These are phyloP conservation scores for Ceratocystis variospora DNA, from an alignment of 2,329 filamentous ascomycete genomes.

Conservation along the genomic window DNA sequence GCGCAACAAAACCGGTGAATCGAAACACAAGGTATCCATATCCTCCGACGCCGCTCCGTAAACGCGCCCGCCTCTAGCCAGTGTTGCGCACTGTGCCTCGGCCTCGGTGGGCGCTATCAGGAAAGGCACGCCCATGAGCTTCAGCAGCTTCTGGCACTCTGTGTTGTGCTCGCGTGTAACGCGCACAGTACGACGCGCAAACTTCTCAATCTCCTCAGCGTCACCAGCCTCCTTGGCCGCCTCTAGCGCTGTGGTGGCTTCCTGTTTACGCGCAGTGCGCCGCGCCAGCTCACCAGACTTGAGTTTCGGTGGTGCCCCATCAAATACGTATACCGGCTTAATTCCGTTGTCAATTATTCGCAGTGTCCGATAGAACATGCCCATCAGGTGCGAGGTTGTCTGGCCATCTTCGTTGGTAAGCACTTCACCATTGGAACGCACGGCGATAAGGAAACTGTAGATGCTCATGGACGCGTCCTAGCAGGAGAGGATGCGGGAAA, in stretches of 20 bases:
- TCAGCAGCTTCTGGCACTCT: constrained; percentile 80
- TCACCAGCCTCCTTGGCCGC: constrained; percentile 97
- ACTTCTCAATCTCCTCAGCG: constrained; percentile 94
- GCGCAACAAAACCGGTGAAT: constrained; percentile 76
- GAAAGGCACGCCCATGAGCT: constrained; percentile 91
- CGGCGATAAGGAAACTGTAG: constrained; percentile 96
- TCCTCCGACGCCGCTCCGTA: constrained; percentile 95
- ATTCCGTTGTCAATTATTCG: constrained; percentile 98
- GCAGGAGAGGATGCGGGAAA: neutral
- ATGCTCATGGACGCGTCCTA: constrained; percentile 87
- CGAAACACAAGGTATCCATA: constrained; percentile 97
- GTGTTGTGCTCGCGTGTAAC: constrained; percentile 95
- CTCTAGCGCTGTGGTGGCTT: constrained; percentile 78
- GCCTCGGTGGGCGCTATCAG: constrained; percentile 94
- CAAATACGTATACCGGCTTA: constrained; percentile 96
- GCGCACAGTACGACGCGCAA: constrained; percentile 79
- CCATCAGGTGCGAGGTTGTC: constrained; percentile 96
- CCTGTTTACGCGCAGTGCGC: constrained; percentile 86
- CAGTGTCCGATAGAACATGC: constrained; percentile 97
- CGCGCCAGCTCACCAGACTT: constrained; percentile 96
- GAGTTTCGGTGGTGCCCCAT: constrained; percentile 89
- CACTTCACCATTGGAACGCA: constrained; percentile 91
- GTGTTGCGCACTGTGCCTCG: constrained; percentile 85
- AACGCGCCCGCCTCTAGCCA: constrained; percentile 84
- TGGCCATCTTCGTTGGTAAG: constrained; percentile 90